Conservation (phyloP, 78 protist species). For the Dictyostelium capitatum region DNA sequence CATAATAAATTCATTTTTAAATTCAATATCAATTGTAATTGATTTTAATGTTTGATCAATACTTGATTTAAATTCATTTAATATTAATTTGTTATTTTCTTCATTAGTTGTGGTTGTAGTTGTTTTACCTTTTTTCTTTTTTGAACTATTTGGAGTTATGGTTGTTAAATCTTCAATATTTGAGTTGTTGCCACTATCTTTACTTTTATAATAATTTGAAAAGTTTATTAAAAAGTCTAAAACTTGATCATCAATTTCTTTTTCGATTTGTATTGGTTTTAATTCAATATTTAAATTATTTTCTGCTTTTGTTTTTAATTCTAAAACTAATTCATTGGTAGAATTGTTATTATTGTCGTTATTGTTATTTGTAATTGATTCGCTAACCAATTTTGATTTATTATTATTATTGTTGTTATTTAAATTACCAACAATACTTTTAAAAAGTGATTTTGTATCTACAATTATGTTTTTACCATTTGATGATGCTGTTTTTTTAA, state of each 20-base stretch:
- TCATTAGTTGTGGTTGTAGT: background rate
- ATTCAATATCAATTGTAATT: background rate
- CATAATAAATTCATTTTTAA: constrained; percentile 6
- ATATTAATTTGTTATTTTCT: background rate
- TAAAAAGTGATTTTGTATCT: background rate
- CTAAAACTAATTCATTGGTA: no score
- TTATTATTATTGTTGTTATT: background rate
- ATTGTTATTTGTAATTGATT: background rate
- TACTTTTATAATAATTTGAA: background rate
- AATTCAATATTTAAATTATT: no score
- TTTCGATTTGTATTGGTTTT: background rate
- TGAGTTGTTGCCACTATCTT: background rate
- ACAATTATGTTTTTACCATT: background rate
- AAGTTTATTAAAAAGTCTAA: background rate
- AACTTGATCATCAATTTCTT: background rate
- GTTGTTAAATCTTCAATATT: no score
- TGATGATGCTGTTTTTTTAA: background rate
- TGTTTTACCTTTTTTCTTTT: background rate
- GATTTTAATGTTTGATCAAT: background rate
- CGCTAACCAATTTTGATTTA: background rate
- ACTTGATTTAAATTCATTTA: background rate
- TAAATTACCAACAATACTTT: background rate
- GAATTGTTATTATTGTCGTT: background rate
- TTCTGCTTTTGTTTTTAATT: no score
- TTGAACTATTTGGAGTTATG: no score